Conservation (phyloP, 2,329 filamentous ascomycete species). For the Cercospora nicotianae region DNA sequence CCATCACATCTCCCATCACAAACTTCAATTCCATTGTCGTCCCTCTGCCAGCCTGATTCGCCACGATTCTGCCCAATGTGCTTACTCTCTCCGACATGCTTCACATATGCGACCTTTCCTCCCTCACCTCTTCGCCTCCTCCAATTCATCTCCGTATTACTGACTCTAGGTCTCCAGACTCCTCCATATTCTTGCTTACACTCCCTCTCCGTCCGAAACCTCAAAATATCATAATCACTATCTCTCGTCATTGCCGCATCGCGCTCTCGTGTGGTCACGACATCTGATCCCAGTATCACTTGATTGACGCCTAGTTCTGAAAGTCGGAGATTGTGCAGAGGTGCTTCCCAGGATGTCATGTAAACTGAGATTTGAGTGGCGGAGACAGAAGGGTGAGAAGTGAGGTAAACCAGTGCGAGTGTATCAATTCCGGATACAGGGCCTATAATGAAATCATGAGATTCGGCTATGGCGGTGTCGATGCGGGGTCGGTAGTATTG, state of each 20-base stretch:
- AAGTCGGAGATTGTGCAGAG: background rate
- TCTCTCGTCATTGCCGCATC: slow-evolving; percentile 19
- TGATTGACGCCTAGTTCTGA: slow-evolving; percentile 1
- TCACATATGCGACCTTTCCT: slow-evolving; percentile 4
- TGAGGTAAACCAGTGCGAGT: slow-evolving; percentile 17
- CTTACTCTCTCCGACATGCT: background rate
- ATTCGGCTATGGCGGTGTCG: slow-evolving; percentile 1
- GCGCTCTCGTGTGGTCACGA: slow-evolving; percentile 11
- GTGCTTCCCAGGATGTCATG: slow-evolving; percentile 12
- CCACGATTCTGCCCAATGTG: background rate
- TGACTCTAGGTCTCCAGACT: slow-evolving; percentile 18
- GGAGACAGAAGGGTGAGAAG: background rate
- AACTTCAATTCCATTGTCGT: slow-evolving; percentile 1
- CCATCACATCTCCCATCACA: slow-evolving; percentile 9
- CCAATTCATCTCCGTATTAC: slow-evolving; percentile 22
- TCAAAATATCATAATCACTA: slow-evolving; percentile 20
- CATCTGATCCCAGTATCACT: background rate
- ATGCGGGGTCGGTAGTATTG: slow-evolving; percentile 15
- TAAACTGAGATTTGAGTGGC: slow-evolving; percentile 9
- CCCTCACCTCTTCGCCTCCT: slow-evolving; percentile 8
- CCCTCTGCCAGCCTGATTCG: background rate
- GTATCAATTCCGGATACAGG: slow-evolving; percentile 19
- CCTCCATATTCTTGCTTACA: slow-evolving; percentile 13
- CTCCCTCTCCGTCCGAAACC: slow-evolving; percentile 18
- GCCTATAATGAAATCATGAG: slow-evolving; percentile 16